Percentiles rank a stretch among this genome's conserved stretches.
phyloP scores from a whole-genome alignment of 164 flowering plant species.

The Dillenia suffruticosa region DNA sequence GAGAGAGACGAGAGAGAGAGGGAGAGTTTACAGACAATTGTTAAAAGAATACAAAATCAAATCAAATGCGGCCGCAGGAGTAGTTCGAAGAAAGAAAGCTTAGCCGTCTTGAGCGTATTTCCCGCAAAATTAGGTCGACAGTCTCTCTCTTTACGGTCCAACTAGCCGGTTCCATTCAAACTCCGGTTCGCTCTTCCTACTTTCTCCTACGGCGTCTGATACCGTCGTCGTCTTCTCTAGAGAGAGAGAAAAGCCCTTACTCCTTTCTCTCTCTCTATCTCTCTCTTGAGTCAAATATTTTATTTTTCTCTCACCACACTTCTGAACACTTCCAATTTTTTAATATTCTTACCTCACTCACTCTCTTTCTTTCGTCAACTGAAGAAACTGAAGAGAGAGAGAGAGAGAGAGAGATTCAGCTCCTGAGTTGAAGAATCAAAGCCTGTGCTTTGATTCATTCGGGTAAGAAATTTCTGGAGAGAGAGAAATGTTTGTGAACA shows the following conservation, averaged over 20 bases:
- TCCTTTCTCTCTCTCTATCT: background rate
- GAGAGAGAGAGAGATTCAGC: slow-evolving; percentile 9
- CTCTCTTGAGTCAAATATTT: background rate
- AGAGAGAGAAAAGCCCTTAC: background rate
- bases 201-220: no score
- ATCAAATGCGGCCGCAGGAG: no score
- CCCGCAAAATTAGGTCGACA: no score
- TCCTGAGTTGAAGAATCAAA: background rate
- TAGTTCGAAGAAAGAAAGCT: no score
- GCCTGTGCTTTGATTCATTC: background rate
- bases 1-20: no score
- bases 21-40: no score
- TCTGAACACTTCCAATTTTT: background rate
- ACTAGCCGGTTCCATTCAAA: no score
- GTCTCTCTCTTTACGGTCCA: no score
- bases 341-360: background rate
- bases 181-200: no score
- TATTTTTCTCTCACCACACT: no score
- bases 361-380: slow-evolving; percentile 14
- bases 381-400: slow-evolving; percentile 9
- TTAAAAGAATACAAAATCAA: no score
- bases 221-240: background rate
- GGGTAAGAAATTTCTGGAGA: background rate
- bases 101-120: no score
- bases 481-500: background rate